Evolutionary conservation across 257 asterid species (phyloP), one percentile per base, ranked within the genome.

Genomic region (Rehmannia glutinosa): DNA sequence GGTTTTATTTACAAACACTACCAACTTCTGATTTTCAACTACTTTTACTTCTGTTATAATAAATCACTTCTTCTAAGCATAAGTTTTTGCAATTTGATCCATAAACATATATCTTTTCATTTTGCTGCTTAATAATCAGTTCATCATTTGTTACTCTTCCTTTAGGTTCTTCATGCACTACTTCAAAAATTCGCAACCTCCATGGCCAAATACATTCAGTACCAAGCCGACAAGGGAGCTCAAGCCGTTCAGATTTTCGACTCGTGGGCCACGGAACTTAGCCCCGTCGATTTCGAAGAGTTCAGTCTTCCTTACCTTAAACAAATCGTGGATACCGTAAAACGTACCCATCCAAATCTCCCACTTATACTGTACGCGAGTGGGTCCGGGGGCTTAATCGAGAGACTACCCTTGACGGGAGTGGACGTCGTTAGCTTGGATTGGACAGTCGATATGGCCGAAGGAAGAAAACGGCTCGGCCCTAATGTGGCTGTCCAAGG

Each of bases 231-330:
- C 77, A 86, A 82, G 27, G 99, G 99, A 23, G 99, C 99, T 56
- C 99, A 94, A 75, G 99, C 97, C 9, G 97, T 94, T 27, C 99
- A 94, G 73, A 94, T 94, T n/a, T 94, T 94, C 27, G 99, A 94
- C 74, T 94, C 99, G 12, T 94, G 99, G 97, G 99, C 99, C 53
- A 94, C 99, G 0, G 97, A 94, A 61, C 95, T 94, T 15, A 91
- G 97, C 83, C 99, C 99, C 0, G 88, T 87, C 0, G 97, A 94
- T 66, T 94, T 94, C 45, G 99, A 94, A 71, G 96, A 88, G 81
- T 94, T 94, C 81, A 94, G 99, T 59, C 79, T 94, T 43, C 99
- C 97, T 24, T 94, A 94, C 78, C 41, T 94, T 54, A 88, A 85
- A 69, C 91, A 71, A 64, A 91, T 94, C 1, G 97, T 94, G 20